Evolutionary conservation across 441 rosid species (phyloP), one percentile per base, ranked within the genome.

Genomic region (Bocquillonia castaneifolia): DNA sequence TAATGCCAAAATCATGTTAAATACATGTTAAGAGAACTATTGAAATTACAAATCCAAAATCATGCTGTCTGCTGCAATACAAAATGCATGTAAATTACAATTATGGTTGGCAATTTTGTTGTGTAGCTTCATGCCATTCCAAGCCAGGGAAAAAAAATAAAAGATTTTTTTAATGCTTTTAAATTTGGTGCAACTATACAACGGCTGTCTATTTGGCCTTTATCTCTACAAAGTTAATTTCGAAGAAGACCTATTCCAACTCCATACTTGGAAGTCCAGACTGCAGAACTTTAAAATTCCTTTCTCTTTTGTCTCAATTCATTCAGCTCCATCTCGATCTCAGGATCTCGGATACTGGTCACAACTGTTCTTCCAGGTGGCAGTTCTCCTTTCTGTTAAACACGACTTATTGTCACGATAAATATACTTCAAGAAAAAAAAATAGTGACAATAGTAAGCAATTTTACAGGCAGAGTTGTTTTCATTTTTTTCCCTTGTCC

Each of bases 241-340:
- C 15, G 63, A 25, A 39, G 54, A 68, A 45, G 59, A 48, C 51
- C 66, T 2, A 0, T 32, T 69, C 70, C 65, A 47, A 37, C 22
- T 52, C 34, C 26, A 54, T 37, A 52, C 66, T 36, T 55, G 31
- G 31, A 59, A 31, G 59, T 63, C 65, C 20, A 26, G 52, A 62
- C 45, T 60, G 18, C 1, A 36, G 39, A 26, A 0, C 22, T 63
- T 82, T 65, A 87, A 57, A 76, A 79, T 3, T 88, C 91, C 77
- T 79, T 86, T 59, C 88, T 74, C 77, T 75, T 85, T 73, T 69
- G 86, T 73, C 90, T 81, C 74, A 86, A 59, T 65, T 88, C 87
- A 31, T 88, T 86, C 44, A 88, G 86, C 77, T 88, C 87, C 74
- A 72, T 85, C 82, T 88, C 94, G 3, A 86, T 78, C 62, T 85